A percentile compares a stretch with the other conserved stretches of the same genome.
Conservation (phyloP, 1,139 yeast species). For the Geotrichum histeridarum region DNA sequence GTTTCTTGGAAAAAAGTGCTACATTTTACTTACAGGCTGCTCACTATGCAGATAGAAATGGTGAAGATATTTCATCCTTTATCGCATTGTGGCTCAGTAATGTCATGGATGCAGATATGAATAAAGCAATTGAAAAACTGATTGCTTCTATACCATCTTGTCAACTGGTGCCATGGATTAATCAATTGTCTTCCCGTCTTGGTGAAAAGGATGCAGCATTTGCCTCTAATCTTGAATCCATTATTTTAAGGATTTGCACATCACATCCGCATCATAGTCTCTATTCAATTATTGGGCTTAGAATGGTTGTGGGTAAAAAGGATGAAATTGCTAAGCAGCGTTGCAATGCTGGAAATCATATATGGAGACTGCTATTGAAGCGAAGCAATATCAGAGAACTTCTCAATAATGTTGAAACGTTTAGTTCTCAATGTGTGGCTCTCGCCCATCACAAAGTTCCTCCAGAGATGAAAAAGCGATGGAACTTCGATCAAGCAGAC, state of each 20-base stretch:
- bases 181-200: slow-evolving; percentile 75
- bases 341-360: slow-evolving; percentile 23
- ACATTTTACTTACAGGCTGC: slow-evolving; percentile 57
- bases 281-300: slow-evolving; percentile 50
- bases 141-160: slow-evolving; percentile 49
- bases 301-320: slow-evolving; percentile 24
- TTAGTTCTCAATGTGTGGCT: slow-evolving; percentile 49
- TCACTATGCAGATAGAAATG: slow-evolving; percentile 43
- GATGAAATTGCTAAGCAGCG: slow-evolving; percentile 18
- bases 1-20: slow-evolving; percentile 53
- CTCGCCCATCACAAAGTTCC: slow-evolving; percentile 41
- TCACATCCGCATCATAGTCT: slow-evolving; percentile 76
- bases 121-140: slow-evolving; percentile 26
- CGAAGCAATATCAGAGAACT: slow-evolving; percentile 22
- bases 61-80: slow-evolving; percentile 66
- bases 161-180: slow-evolving; percentile 72
- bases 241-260: slow-evolving; percentile 49
- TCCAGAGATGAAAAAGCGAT: slow-evolving; percentile 6
- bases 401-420: slow-evolving; percentile 43
- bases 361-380: slow-evolving; percentile 19
- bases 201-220: slow-evolving; percentile 40
- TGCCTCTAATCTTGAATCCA: slow-evolving; percentile 49
- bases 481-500: slow-evolving; percentile 10
- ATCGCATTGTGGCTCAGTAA: slow-evolving; percentile 83
- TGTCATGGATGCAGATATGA: slow-evolving; percentile 42